Evolutionary conservation across 441 rosid species (phyloP), one percentile per base, ranked within the genome.

Genomic region (Biscutella laevigata): DNA sequence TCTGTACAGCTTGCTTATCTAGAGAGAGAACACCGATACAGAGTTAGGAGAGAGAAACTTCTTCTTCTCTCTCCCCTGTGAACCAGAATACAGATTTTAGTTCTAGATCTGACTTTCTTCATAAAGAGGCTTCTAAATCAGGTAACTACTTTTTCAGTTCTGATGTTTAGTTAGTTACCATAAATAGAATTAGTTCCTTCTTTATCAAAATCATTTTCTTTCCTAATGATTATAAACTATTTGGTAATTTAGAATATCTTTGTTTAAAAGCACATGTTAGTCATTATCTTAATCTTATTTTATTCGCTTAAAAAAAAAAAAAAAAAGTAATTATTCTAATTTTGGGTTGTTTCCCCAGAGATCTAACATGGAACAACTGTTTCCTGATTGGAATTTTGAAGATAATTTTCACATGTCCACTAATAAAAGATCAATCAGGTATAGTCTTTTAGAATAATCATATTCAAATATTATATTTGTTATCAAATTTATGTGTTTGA

Each of bases 361-460:
- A n/a, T 59, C 68, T 67, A 64, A 71, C 68, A 84, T 84, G 92
- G 79, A 81, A 54, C 83, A 76, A 45, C 70, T 63, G 17, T 48
- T 71, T 50, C 65, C 77, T 60, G 86, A 74, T 43, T 81, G 88
- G 92, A 77, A 72, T 73, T 70, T 81, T 63, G 88, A 74, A 50
- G 71, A 59, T 42, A 82, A 67, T 61, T 67, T 69, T 44, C 77
- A 74, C 56, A 15, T 70, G 45, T 56, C 71, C 67, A 63, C 67
- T 53, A 77, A 60, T 33, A 77, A 69, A 63, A 79, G 71, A 54
- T 43, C 74, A 16, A 38, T 44, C 48, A 74, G 77, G 88, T 81
- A 54, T 66, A 6, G n/a, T n/a, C n/a, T n/a, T n/a, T n/a, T 53
- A 26, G 13, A 14, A 15, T 15, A 12, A 16, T 41, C 41, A 7